These are phyloP conservation scores for Ascosphaera pollenicola DNA, from an alignment of 2,329 filamentous ascomycete species.

Conservation along the genomic window DNA sequence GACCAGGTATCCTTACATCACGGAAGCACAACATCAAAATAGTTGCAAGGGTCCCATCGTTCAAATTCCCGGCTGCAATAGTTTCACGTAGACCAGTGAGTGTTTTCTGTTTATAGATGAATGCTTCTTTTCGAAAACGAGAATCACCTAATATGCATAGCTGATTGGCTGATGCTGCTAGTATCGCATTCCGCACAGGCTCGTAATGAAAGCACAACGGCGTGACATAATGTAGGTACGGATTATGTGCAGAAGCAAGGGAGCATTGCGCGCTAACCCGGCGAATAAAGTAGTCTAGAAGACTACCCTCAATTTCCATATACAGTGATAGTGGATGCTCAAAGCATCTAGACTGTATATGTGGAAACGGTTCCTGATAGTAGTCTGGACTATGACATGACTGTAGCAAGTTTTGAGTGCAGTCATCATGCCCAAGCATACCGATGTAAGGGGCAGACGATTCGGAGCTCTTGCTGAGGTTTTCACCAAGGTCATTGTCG, in stretches of 20 bases:
- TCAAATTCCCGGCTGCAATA: slow-evolving; percentile 5
- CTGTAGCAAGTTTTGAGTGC: too few relatives aligned
- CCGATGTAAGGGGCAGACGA: too few relatives aligned
- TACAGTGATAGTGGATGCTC: slow-evolving; percentile 5
- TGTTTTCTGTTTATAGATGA: slow-evolving; percentile 9
- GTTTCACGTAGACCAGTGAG: slow-evolving; percentile 9
- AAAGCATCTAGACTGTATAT: not conserved
- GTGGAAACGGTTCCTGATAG: too few relatives aligned
- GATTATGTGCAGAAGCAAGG: slow-evolving; percentile 10
- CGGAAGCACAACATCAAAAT: slow-evolving; percentile 16
- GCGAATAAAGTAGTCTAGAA: slow-evolving; percentile 11
- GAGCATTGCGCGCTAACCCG: slow-evolving; percentile 13
- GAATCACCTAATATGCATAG: slow-evolving; percentile 9
- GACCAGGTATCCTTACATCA: slow-evolving; percentile 7
- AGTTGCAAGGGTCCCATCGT: slow-evolving; percentile 10
- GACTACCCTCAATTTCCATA: slow-evolving; percentile 5
- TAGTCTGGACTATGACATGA: too few relatives aligned
- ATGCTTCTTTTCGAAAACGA: slow-evolving; percentile 8
- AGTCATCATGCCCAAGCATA: too few relatives aligned
- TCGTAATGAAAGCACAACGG: slow-evolving; percentile 8
- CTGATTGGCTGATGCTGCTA: slow-evolving; percentile 12
- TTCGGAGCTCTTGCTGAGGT: too few relatives aligned
- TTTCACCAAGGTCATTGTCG: too few relatives aligned
- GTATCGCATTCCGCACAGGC: slow-evolving; percentile 9
- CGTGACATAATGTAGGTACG: slow-evolving; percentile 10